Evolutionary conservation across 805 yeast genomes (phyloP).

Genomic region (Metschnikowia amazonensis): DNA sequence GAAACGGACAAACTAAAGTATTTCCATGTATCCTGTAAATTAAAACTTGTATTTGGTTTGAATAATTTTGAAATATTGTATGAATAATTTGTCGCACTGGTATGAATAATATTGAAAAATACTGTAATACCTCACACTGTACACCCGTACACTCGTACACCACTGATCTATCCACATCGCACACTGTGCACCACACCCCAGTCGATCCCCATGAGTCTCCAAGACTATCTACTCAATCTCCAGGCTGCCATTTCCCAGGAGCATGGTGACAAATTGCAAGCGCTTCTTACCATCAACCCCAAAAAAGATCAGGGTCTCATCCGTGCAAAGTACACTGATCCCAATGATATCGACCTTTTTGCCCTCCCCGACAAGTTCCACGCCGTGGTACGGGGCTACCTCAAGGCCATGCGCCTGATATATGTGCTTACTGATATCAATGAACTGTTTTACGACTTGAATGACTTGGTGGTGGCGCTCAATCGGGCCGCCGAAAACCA

Average conservation of each 20-base stretch:
- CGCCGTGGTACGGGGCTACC: constrained; percentile 25
- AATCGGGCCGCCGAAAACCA: constrained; percentile 53
- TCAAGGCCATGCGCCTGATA: constrained; percentile 34
- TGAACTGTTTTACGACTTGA: constrained; percentile 30
- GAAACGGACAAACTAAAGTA: too few species aligned
- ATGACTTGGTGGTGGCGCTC: constrained; percentile 42
- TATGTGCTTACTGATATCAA: constrained; percentile 32
- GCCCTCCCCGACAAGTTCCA: constrained; percentile 36
- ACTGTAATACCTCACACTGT: too few species aligned
- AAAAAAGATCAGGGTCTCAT: constrained; percentile 26
- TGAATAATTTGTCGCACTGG: too few species aligned
- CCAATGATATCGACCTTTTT: constrained; percentile 40
- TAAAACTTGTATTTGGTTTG: too few species aligned
- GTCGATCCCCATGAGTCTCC: constrained; percentile 14
- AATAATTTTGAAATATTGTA: too few species aligned
- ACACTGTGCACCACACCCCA: too few species aligned
- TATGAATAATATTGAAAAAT: too few species aligned
- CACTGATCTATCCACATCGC: too few species aligned
- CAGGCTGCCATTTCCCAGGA: constrained; percentile 18
- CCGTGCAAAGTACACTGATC: constrained; percentile 32
- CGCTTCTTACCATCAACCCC: constrained; percentile 35
- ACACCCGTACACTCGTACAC: too few species aligned
- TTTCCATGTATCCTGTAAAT: too few species aligned
- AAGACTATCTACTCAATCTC: constrained; percentile 23
- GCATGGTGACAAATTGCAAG: constrained; percentile 19